Conservation (phyloP, 78 protist species). For the Dictyostelium citrinum region DNA sequence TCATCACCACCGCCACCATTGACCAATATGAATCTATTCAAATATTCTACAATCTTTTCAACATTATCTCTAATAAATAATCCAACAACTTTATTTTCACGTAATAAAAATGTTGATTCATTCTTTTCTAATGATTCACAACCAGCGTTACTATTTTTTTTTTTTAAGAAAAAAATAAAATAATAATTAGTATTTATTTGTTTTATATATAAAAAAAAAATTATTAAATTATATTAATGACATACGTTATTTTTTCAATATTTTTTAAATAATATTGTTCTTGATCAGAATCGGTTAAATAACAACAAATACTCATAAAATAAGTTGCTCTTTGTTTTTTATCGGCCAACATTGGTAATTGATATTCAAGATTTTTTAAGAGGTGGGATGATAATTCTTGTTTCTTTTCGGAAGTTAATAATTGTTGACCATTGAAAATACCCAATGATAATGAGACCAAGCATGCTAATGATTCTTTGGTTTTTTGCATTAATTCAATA, state of each 20-base stretch:
- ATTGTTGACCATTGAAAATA: background rate
- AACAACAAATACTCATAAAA: background rate
- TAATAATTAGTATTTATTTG: no score
- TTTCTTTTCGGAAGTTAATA: background rate
- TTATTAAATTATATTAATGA: no score
- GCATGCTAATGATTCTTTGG: background rate
- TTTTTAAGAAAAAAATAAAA: background rate
- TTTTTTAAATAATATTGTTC: background rate
- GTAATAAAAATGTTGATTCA: background rate
- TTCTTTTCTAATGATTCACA: background rate
- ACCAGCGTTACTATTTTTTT: background rate
- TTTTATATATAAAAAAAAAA: no score
- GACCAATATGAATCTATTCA: background rate
- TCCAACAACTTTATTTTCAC: background rate
- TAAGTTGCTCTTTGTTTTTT: background rate
- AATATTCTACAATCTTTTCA: background rate
- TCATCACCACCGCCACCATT: background rate
- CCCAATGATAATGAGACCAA: background rate
- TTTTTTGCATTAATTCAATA: background rate
- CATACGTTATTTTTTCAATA: background rate
- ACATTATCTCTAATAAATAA: background rate
- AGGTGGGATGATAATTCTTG: background rate
- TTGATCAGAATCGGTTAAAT: background rate
- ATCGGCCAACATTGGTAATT: background rate
- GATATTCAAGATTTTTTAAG: background rate